Percentiles rank a stretch among this genome's conserved stretches.
Conservation (phyloP, 169 alveolate species). For the Cryptosporidium sp. region DNA sequence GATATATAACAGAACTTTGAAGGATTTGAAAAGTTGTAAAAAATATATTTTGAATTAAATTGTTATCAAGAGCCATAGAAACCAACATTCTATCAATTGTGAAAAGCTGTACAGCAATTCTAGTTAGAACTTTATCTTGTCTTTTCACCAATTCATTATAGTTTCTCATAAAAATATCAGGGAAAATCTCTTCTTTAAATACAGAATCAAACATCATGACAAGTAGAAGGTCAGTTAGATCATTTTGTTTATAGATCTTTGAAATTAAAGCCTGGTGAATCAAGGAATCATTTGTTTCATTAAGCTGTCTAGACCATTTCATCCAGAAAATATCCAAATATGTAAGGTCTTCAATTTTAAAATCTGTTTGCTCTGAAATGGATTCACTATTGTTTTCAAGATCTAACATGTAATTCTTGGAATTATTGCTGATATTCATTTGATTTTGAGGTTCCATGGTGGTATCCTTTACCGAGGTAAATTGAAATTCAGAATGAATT, state of each 20-base stretch:
- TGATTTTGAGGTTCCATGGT: background rate
- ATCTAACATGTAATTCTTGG: background rate
- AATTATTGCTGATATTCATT: no score
- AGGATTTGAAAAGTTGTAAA: conserved; percentile 62
- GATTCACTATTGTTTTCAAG: background rate
- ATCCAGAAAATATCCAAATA: conserved; percentile 66
- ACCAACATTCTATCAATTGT: conserved; percentile 54
- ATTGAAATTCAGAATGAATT: conserved; percentile 6
- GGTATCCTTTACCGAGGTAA: background rate
- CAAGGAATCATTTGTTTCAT: background rate
- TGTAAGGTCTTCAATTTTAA: conserved; percentile 18
- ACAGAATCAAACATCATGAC: conserved; percentile 20
- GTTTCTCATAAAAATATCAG: conserved; percentile 37
- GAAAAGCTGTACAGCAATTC: conserved; percentile 69
- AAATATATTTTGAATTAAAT: conserved; percentile 35
- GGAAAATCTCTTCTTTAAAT: conserved; percentile 56
- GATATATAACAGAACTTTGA: background rate
- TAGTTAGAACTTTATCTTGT: conserved; percentile 60
- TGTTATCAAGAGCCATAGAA: conserved; percentile 31
- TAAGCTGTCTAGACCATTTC: conserved; percentile 49
- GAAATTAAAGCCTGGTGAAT: background rate
- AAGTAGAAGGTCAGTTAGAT: conserved; percentile 48
- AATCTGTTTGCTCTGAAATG: background rate
- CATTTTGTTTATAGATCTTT: conserved; percentile 37
- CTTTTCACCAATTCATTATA: conserved; percentile 43